Conservation (phyloP, 495 filamentous ascomycete species). For the Ramalina intermedia region DNA sequence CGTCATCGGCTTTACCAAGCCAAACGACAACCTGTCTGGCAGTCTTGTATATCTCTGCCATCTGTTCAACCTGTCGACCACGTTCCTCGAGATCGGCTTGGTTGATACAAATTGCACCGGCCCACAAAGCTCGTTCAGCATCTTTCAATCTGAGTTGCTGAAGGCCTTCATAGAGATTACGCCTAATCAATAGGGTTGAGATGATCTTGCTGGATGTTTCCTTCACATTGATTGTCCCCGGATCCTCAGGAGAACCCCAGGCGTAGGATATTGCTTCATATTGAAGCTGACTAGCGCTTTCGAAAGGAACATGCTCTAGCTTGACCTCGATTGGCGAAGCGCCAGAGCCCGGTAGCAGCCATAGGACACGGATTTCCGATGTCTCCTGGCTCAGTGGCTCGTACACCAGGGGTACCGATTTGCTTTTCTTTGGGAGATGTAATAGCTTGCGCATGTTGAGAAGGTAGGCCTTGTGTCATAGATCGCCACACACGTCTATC, state of each 20-base stretch:
- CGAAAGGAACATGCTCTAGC: too few relatives aligned
- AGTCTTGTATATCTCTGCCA: conserved; percentile 9
- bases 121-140: background rate
- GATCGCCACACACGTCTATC: too few relatives aligned
- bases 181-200: background rate
- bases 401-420: too few relatives aligned
- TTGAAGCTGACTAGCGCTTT: background rate
- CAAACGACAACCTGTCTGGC: conserved; percentile 11
- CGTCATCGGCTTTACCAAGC: conserved; percentile 4
- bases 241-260: background rate
- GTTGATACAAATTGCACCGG: conserved; percentile 2
- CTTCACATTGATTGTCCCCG: background rate
- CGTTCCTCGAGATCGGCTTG: conserved; percentile 9
- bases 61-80: conserved; percentile 8
- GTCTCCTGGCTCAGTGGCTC: too few relatives aligned
- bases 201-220: background rate
- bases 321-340: too few relatives aligned
- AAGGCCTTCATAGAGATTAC: background rate
- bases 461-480: too few relatives aligned
- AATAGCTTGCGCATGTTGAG: too few relatives aligned
- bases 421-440: too few relatives aligned
- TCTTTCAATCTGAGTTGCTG: background rate
- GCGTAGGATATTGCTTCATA: conserved; percentile 1
- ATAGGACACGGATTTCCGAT: too few relatives aligned
- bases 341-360: too few relatives aligned